Evolutionary conservation across 305 asterid genomes (phyloP).

Genomic region (Fraxinus baroniana): DNA sequence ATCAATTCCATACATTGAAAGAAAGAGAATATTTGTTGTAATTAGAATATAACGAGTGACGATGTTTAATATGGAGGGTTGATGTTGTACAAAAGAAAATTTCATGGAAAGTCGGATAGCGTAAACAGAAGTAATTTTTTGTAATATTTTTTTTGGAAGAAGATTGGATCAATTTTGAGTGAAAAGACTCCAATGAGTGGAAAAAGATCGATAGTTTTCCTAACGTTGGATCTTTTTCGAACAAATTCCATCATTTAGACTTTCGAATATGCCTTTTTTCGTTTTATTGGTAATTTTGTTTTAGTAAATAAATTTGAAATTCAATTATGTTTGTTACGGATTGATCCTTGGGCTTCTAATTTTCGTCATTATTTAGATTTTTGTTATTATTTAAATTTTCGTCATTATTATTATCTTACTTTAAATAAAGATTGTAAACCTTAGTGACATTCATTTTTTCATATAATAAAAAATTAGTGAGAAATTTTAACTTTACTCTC

Average conservation of each 20-base stretch:
- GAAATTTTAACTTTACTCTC: background rate
- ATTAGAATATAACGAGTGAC: background rate
- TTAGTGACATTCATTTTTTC: background rate
- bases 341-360: background rate
- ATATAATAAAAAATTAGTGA: background rate
- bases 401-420: background rate
- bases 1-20: too few relatives aligned
- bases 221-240: background rate
- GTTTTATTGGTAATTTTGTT: background rate
- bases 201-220: background rate
- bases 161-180: background rate
- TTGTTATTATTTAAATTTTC: too few relatives aligned
- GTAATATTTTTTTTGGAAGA: too few relatives aligned
- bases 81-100: background rate
- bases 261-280: background rate
- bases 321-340: background rate
- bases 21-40: background rate
- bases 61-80: background rate
- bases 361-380: background rate
- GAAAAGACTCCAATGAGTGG: background rate
- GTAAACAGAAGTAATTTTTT: too few relatives aligned
- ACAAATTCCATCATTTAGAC: background rate
- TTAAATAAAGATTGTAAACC: background rate
- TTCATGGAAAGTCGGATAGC: too few relatives aligned
- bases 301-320: background rate